Conservation (phyloP, 2,329 filamentous ascomycete species). For the Aspergillus pseudoviridinutans region DNA sequence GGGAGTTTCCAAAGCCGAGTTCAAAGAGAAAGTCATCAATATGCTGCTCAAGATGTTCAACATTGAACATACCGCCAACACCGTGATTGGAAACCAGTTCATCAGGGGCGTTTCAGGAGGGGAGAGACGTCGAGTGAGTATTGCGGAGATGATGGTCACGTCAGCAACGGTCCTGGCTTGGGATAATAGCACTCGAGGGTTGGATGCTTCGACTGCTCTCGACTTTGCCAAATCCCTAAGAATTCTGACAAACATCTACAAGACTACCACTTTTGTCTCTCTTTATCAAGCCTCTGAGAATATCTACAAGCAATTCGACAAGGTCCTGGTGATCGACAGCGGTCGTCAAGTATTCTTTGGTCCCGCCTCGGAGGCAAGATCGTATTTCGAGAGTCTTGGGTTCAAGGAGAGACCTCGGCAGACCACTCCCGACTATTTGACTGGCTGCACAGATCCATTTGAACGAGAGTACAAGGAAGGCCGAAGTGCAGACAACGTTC, state of each 20-base stretch:
- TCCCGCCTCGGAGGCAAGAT: constrained; percentile 60
- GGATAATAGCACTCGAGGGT: constrained; percentile 69
- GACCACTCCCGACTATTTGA: constrained; percentile 78
- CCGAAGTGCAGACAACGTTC: constrained; percentile 61
- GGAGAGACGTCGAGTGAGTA: constrained; percentile 75
- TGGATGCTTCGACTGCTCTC: constrained; percentile 65
- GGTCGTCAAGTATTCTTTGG: constrained; percentile 76
- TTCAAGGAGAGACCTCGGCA: constrained; percentile 71
- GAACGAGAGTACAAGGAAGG: constrained; percentile 73
- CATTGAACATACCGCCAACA: constrained; percentile 82
- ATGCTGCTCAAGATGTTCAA: constrained; percentile 88
- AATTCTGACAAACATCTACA: constrained; percentile 78
- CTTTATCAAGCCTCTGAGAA: constrained; percentile 82
- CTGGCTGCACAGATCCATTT: constrained; percentile 77
- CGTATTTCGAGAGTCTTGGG: constrained; percentile 73
- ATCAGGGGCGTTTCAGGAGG: constrained; percentile 76
- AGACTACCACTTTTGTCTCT: constrained; percentile 79
- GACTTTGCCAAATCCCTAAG: constrained; percentile 68
- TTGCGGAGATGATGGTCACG: constrained; percentile 78
- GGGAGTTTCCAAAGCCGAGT: constrained; percentile 67
- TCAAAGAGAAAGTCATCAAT: constrained; percentile 71
- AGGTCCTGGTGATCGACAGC: constrained; percentile 75
- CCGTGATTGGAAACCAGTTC: constrained; percentile 78
- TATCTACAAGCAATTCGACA: constrained; percentile 76
- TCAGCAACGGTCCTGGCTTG: constrained; percentile 68